Evolutionary conservation across 2,329 filamentous ascomycete species (phyloP).

Genomic region (Aspergillus versicolor): DNA sequence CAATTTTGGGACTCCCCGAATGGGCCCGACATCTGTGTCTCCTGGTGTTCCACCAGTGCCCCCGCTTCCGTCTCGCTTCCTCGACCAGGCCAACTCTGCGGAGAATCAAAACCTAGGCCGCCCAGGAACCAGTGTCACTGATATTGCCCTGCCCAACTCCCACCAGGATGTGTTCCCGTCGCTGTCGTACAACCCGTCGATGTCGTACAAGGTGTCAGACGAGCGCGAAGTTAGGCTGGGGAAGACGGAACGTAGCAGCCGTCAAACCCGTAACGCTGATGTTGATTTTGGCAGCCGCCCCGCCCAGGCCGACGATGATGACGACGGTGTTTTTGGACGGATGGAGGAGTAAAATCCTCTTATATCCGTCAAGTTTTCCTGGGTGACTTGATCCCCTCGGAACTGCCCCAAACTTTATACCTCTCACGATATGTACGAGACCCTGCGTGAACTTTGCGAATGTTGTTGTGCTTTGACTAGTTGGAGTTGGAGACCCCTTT

Average conservation of each 20-base stretch:
- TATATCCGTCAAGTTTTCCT: neutral
- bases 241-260: slow-evolving; percentile 51
- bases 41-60: slow-evolving; percentile 83
- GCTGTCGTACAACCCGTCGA: slow-evolving; percentile 43
- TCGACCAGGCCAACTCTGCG: slow-evolving; percentile 60
- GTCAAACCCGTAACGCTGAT: slow-evolving; percentile 36
- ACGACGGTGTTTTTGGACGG: slow-evolving; percentile 90
- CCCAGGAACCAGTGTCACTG: slow-evolving; percentile 35
- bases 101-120: slow-evolving; percentile 54
- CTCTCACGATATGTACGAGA: slow-evolving; percentile 41
- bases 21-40: slow-evolving; percentile 61
- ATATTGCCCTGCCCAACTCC: slow-evolving; percentile 35
- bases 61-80: slow-evolving; percentile 76
- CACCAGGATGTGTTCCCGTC: slow-evolving; percentile 43
- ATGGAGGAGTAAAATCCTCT: slow-evolving; percentile 78
- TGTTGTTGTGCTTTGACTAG: slow-evolving; percentile 25
- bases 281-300: slow-evolving; percentile 36
- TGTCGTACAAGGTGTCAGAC: slow-evolving; percentile 50
- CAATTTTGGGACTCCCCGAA: slow-evolving; percentile 79
- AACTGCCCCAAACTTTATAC: slow-evolving; percentile 20
- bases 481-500: slow-evolving; percentile 24
- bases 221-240: slow-evolving; percentile 68
- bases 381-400: slow-evolving; percentile 1
- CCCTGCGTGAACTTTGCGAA: slow-evolving; percentile 36
- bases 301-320: slow-evolving; percentile 78